A percentile compares a stretch with the other conserved stretches of the same genome.
Evolutionary conservation across 2,329 filamentous ascomycete genomes (phyloP).

Genomic region (Colletotrichum sp.): DNA sequence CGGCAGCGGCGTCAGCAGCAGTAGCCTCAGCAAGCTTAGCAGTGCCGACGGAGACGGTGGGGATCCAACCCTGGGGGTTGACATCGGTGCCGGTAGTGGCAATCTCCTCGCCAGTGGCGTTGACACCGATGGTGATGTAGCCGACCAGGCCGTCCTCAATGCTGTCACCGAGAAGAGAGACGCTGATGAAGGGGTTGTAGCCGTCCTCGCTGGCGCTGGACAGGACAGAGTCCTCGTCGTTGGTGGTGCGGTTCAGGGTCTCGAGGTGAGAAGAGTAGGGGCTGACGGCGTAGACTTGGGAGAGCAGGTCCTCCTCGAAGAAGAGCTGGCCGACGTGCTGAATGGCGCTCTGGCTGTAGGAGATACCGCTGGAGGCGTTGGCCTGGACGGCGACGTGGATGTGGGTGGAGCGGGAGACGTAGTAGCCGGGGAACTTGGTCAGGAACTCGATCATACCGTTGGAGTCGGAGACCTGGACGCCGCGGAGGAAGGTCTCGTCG

Average conservation of each 20-base stretch:
- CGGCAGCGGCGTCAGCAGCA: neutral
- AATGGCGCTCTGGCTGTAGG: constrained; percentile 31
- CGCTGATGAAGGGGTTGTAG: constrained; percentile 54
- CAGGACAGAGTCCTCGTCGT: constrained; percentile 44
- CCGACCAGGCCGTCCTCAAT: constrained; percentile 48
- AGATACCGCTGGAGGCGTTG: constrained; percentile 33
- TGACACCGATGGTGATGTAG: constrained; percentile 50
- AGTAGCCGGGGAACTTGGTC: constrained; percentile 50
- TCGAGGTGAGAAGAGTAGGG: neutral
- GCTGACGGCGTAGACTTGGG: neutral
- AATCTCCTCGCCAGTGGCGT: constrained; percentile 19
- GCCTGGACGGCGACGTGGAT: constrained; percentile 48
- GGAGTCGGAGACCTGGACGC: constrained; percentile 41
- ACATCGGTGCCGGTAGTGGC: neutral
- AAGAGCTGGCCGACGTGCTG: constrained; percentile 4
- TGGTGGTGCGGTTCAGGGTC: neutral
- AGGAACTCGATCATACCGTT: constrained; percentile 49
- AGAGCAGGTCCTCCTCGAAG: neutral
- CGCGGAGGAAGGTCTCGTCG: constrained; percentile 37
- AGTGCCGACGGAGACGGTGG: neutral
- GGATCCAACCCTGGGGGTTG: neutral
- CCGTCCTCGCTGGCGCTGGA: constrained; percentile 48
- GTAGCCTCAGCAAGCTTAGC: neutral
- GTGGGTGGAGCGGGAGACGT: constrained; percentile 49
- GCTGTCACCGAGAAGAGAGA: constrained; percentile 53